Evolutionary conservation across 805 yeast genomes (phyloP), one percentile per base, ranked within the genome.

Genomic region (Hanseniaspora taiwanica): DNA sequence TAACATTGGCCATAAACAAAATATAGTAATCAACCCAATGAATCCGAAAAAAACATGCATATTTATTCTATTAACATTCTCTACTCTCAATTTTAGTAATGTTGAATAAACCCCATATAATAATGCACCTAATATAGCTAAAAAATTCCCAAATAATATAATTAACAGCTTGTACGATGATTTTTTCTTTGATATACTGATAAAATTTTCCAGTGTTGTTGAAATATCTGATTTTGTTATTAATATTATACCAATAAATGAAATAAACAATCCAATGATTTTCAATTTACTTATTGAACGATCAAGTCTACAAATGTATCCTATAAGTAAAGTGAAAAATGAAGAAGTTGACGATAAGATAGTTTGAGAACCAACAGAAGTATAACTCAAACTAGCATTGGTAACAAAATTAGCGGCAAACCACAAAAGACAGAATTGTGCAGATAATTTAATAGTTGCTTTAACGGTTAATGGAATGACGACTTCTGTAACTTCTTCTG

Each of bases 291-390:
- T 80, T 52, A 89, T 72, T 21, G 58, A 60, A 10, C 23, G 10
- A 58, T 89, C 97, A 1, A 86, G 73, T 23, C 77, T 65, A 43
- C 76, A 77, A 20, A 81, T 46, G 40, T 78, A 74, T 1, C 97
- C 97, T 7, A 89, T 70, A 1, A 87, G 49, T 31, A 91, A 68
- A 0, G 98, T 91, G 72, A 91, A 91, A 55, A 91, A 86, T 6
- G 95, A 82, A 4, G 94, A 80, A 0, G 97, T 87, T 27, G 96
- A 81, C 14, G 95, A 81, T 31, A 91, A 62, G 19, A 91, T 89
- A 2, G 97, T 91, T 52, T 93, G 96, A 12, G 91, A 80, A 2
- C 94, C 93, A 17, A 91, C 98, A 10, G 87, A 78, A 0, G 98
- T 91, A 58, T 80, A 91, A 19, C 81, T 71, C 39, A 91, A 65